Percentiles rank a stretch among this genome's conserved stretches.
These are phyloP conservation scores for Suillus weaverae DNA, from an alignment of 768 basidiomycete species.

Conservation along the genomic window DNA sequence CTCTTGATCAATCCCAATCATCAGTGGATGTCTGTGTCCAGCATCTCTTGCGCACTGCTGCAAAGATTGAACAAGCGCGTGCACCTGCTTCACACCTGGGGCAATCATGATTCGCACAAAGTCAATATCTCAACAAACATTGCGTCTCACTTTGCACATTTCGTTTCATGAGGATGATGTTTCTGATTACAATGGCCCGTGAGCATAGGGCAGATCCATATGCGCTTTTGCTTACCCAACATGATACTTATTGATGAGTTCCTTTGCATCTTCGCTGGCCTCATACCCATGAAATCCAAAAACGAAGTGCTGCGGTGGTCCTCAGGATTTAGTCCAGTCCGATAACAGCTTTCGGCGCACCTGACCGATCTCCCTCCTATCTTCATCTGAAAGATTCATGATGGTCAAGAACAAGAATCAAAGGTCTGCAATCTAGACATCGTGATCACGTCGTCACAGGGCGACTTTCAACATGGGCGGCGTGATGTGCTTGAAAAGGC, in stretches of 20 bases:
- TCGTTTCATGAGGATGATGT: conserved; percentile 68
- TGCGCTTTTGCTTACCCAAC: conserved; percentile 42
- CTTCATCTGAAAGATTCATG: conserved; percentile 31
- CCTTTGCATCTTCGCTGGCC: conserved; percentile 49
- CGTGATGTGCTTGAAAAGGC: neutral
- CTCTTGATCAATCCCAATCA: conserved; percentile 76
- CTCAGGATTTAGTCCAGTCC: neutral
- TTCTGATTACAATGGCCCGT: conserved; percentile 24
- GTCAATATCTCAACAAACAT: neutral
- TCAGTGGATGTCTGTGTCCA: conserved; percentile 54
- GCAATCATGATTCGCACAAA: neutral
- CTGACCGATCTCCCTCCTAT: conserved; percentile 49
- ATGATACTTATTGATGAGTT: conserved; percentile 60
- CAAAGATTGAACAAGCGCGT: conserved; percentile 45
- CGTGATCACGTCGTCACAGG: neutral
- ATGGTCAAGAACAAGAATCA: neutral
- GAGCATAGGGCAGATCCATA: neutral
- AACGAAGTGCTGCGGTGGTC: conserved; percentile 59
- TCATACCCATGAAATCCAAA: conserved; percentile 66
- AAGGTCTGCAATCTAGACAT: neutral
- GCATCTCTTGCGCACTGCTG: conserved; percentile 57
- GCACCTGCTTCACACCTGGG: conserved; percentile 54
- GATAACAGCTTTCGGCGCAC: conserved; percentile 22
- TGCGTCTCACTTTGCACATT: conserved; percentile 52
- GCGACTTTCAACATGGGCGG: neutral